Base-by-base conservation (phyloP, 1,139 yeast species). In the Blastobotrys illinoisensis region DNA sequence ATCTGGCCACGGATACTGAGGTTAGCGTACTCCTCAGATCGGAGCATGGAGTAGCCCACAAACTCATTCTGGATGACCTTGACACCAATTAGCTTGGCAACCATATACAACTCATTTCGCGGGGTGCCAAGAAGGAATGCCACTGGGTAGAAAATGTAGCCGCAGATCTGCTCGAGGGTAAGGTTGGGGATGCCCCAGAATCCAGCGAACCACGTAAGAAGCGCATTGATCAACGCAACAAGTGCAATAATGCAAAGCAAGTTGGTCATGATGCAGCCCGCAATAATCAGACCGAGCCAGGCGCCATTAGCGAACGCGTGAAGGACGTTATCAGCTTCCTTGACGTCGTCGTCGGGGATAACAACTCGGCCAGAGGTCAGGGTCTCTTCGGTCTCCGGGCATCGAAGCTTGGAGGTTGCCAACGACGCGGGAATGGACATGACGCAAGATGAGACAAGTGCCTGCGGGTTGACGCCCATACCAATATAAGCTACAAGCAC, bases 341-440 rank as follows among this genome's bases (percentile, higher is more conserved):
- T 75, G 16, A 71, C 71, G 44, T 76, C 76, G 48, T 74, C 73
- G 49, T 78, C 78, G 5, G 82, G 79, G 56, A 80, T 70, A 20
- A 77, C 74, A 44, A 79, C 75, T 54, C 71, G 72, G 49, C 85
- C 83, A 54, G 75, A 69, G 21, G 86, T 77, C 46, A 82, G 63
- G 1, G 86, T 77, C 57, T 73, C 76, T 62, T 83, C 86, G 18
- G 80, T 76, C 66, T 83, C 88, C 14, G 88, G 88, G 61, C 71
- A 74, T 67, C 87, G 76, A 61, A 83, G 73, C 66, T 82, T 82
- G 16, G 87, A 81, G 23, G 82, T 79, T 9, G 86, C 85, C 58
- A 83, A 72, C 9, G 86, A 79, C 28, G 85, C 85, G 5, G 88
- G 88, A 65, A 83, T 82, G 1, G 86, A 82, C 88, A 83, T 83